Evolutionary conservation across 805 yeast species (phyloP).

Genomic region (Blastobotrys chiropterorum): DNA sequence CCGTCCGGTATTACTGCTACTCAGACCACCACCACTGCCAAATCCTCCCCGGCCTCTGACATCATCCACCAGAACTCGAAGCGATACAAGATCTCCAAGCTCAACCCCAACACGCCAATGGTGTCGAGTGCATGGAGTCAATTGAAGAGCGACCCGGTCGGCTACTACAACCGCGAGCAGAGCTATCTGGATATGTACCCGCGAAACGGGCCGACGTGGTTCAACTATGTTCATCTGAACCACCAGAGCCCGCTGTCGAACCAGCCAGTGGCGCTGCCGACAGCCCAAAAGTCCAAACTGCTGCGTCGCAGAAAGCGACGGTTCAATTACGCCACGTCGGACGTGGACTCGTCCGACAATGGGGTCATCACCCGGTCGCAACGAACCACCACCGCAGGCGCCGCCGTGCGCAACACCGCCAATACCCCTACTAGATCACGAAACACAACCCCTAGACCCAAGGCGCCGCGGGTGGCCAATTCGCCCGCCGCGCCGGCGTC

Average conservation of each 20-base stretch:
- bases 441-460: constrained; percentile 17
- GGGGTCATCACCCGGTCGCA: constrained; percentile 2
- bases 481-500: constrained; percentile 25
- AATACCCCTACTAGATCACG: constrained; percentile 5
- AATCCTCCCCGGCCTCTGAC: no score
- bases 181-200: constrained; percentile 27
- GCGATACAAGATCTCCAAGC: constrained; percentile 9
- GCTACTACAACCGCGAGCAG: constrained; percentile 27
- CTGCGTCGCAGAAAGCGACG: constrained; percentile 2
- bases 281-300: not conserved
- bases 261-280: no score
- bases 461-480: constrained; percentile 52
- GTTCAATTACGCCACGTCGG: not conserved
- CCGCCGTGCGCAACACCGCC: not conserved
- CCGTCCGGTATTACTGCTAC: no score
- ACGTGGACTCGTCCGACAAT: not conserved
- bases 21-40: no score
- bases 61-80: not conserved
- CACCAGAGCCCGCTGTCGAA: constrained; percentile 8
- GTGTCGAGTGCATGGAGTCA: constrained; percentile 28
- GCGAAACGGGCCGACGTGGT: constrained; percentile 28
- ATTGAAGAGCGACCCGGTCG: constrained; percentile 25
- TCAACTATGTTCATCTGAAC: constrained; percentile 18
- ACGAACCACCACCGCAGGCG: not conserved
- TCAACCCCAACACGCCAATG: constrained; percentile 20